Evolutionary conservation across 805 yeast genomes (phyloP), one percentile per base, ranked within the genome.

Genomic region (Suhomyces pyralidae): DNA sequence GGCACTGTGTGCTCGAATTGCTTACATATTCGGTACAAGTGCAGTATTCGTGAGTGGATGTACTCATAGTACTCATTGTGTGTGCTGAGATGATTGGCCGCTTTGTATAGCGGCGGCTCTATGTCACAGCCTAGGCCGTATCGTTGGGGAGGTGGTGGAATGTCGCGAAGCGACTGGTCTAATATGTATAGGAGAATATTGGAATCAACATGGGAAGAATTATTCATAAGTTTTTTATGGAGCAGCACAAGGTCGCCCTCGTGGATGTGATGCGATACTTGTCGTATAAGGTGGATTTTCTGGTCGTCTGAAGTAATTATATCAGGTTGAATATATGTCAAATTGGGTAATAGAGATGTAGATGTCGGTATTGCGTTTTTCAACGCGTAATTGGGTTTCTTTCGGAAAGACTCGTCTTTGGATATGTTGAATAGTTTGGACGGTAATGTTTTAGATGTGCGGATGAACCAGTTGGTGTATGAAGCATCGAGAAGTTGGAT

Each of bases 31-130:
- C 56, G 51, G 40, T 68, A 60, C 9, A 69, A 53, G 24, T 55
- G 50, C 8, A 66, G 66, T 34, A 70, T 60, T 45, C 57, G 58
- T 3, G 54, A 52, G 51, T 56, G 58, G 9, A 64, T 51, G 53
- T 36, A 36, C 42, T 10, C 45, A 38, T 52, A 26, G 34, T 45
- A 46, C 51, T 57, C 12, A 2, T 52, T 36, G 36, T 50, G 46
- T 3, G 45, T 47, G 24, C 44, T 51, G 36, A 51, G 48, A 7
- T 52, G 19, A 32, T 49, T 50, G 8, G n/a, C 15, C 25, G 49
- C 47, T 47, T 40, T 51, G 30, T 30, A 54, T 30, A 30, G 42
- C 8, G 55, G 52, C 17, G 30, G 45, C 47, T 49, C 55, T 40
- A 30, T 50, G 14, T 38, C 58, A n/a, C 28, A 51, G 20, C 48